These are phyloP conservation scores for Thalia dealbata DNA, from an alignment of 176 grass and related monocot species.

Conservation along the genomic window DNA sequence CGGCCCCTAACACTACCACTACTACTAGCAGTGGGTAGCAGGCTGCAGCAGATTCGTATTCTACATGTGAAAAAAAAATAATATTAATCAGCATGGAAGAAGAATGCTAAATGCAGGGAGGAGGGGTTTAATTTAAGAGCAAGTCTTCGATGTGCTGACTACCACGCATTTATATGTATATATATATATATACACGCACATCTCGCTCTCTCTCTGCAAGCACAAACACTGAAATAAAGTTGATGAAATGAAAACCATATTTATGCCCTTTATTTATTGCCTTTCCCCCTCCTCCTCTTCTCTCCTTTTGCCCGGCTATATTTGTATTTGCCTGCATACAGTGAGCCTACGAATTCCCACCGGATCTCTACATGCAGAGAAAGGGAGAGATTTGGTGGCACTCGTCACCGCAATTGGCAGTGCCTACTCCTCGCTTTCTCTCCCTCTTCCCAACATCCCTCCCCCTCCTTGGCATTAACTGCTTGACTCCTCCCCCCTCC, in stretches of 20 bases:
- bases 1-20: not conserved
- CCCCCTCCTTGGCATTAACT: not conserved
- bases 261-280: not conserved
- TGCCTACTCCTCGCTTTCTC: not conserved
- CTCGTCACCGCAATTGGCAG: conserved; percentile 14
- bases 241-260: no score
- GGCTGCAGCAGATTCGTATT: not conserved
- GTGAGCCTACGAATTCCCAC: not conserved
- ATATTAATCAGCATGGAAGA: not conserved
- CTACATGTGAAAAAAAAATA: not conserved
- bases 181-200: not conserved
- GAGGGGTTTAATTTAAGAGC: not conserved
- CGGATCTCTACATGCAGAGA: conserved; percentile 10
- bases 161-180: not conserved
- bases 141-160: not conserved
- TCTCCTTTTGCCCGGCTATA: not conserved
- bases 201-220: not conserved
- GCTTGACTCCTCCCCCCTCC: not conserved
- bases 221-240: no score
- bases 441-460: not conserved
- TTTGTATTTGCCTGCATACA: not conserved
- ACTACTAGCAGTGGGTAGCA: not conserved
- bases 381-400: conserved; percentile 21
- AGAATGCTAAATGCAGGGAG: not conserved
- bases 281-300: not conserved